A percentile compares a stretch with the other conserved stretches of the same genome.
These are phyloP conservation scores for Ascochyta clinopodiicola DNA, from an alignment of 2,329 filamentous ascomycete genomes.

Conservation along the genomic window DNA sequence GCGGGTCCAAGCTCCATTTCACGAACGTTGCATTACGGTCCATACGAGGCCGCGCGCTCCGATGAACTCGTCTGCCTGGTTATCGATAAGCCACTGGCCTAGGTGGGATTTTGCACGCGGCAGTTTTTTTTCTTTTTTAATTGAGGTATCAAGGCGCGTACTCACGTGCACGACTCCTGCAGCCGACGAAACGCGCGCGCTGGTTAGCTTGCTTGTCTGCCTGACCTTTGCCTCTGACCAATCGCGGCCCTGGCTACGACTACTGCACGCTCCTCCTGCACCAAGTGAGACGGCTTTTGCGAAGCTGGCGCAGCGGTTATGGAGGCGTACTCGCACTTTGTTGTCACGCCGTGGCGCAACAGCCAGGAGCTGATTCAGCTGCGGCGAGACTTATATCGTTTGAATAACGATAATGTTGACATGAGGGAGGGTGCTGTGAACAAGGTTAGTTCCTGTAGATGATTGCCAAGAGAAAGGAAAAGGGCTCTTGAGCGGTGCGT, in stretches of 20 bases:
- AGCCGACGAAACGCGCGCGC: not conserved
- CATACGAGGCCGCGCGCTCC: not conserved
- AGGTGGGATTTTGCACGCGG: no score
- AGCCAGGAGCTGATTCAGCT: slow-evolving; percentile 70
- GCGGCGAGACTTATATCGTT: slow-evolving; percentile 68
- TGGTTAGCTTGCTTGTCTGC: not conserved
- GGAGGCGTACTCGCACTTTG: slow-evolving; percentile 53
- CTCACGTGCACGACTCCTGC: slow-evolving; percentile 6
- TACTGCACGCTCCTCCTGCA: not conserved
- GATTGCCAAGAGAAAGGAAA: not conserved
- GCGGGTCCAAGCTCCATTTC: not conserved
- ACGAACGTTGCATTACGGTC: not conserved
- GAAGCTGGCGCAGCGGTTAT: slow-evolving; percentile 14
- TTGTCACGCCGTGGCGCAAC: slow-evolving; percentile 76
- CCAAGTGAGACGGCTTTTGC: not conserved
- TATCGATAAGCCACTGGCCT: not conserved
- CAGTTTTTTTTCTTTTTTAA: not conserved
- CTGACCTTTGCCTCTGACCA: not conserved
- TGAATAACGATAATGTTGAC: slow-evolving; percentile 27
- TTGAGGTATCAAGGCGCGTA: not conserved
- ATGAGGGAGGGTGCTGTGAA: slow-evolving; percentile 47
- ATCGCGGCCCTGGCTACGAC: slow-evolving; percentile 7
- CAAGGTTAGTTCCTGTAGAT: slow-evolving; percentile 40
- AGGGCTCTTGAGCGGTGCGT: not conserved
- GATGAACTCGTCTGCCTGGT: not conserved